Conservation (phyloP, 1,139 yeast species). For the Starmera stellimalicola region DNA sequence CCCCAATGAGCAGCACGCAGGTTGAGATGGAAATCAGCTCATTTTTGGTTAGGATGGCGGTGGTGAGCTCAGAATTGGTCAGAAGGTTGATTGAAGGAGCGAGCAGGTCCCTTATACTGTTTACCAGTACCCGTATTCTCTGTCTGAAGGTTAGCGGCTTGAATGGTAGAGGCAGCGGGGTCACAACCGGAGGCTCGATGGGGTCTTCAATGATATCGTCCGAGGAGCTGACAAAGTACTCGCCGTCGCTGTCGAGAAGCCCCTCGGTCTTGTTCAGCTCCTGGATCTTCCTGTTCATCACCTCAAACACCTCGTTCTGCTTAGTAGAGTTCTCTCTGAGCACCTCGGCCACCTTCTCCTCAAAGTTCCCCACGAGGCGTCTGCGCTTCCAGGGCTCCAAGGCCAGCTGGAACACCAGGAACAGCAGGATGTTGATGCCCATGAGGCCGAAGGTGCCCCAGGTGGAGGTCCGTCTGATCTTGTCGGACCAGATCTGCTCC, state of each 20-base stretch:
- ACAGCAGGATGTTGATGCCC: slow-evolving; percentile 76
- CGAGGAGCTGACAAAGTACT: background rate
- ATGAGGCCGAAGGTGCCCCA: slow-evolving; percentile 94
- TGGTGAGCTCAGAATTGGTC: slow-evolving; percentile 3
- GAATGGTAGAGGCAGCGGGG: slow-evolving; percentile 9
- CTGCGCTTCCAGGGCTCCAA: slow-evolving; percentile 94
- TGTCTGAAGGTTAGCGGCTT: background rate
- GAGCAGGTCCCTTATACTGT: background rate
- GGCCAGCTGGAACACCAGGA: slow-evolving; percentile 72
- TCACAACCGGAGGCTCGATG: slow-evolving; percentile 11
- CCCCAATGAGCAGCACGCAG: slow-evolving; percentile 1
- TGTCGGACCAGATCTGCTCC: slow-evolving; percentile 97
- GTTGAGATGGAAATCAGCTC: slow-evolving; percentile 3
- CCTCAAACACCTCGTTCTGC: slow-evolving; percentile 20
- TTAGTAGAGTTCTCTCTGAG: slow-evolving; percentile 28
- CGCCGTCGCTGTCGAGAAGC: slow-evolving; percentile 10
- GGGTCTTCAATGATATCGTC: slow-evolving; percentile 12
- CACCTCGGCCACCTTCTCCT: slow-evolving; percentile 59
- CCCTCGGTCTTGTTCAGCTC: slow-evolving; percentile 12
- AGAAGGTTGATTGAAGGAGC: slow-evolving; percentile 6
- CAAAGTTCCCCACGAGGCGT: slow-evolving; percentile 74
- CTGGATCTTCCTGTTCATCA: slow-evolving; percentile 17
- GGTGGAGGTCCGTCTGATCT: slow-evolving; percentile 85
- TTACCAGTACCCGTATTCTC: background rate
- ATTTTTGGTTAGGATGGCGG: slow-evolving; percentile 2